These are phyloP conservation scores for Serendipita vermifera DNA, from an alignment of 768 basidiomycete species.

Conservation along the genomic window DNA sequence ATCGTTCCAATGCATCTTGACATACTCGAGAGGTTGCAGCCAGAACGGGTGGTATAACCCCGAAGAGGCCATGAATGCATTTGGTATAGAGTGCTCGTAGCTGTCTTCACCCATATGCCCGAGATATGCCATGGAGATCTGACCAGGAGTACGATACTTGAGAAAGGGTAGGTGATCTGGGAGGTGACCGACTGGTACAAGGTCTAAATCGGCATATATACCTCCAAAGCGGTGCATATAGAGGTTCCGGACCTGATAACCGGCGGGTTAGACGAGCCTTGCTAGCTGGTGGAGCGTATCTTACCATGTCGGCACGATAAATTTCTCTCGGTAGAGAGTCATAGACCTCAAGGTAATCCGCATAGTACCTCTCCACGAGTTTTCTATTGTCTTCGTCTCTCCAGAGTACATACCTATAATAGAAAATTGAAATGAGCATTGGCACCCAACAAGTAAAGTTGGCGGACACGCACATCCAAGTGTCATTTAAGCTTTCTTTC, in stretches of 20 bases:
- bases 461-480: background rate
- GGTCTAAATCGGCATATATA: constrained; percentile 1
- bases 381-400: background rate
- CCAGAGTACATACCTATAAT: background rate
- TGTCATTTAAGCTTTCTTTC: background rate
- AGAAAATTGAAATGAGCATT: background rate
- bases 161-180: background rate
- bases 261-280: background rate
- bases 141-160: too few species aligned
- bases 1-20: background rate
- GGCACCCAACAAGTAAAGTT: background rate
- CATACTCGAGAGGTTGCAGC: background rate
- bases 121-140: background rate
- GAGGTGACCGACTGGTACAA: background rate
- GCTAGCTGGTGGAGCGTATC: background rate
- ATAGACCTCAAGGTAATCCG: background rate
- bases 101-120: constrained; percentile 5
- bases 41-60: background rate
- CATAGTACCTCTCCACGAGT: background rate
- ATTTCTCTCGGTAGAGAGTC: background rate
- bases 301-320: constrained; percentile 4
- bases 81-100: constrained; percentile 3
- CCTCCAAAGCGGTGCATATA: constrained; percentile 7
- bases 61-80: background rate
- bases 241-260: background rate